Conservation (phyloP, 768 basidiomycete genomes). For the Glaciozyma martinii region DNA sequence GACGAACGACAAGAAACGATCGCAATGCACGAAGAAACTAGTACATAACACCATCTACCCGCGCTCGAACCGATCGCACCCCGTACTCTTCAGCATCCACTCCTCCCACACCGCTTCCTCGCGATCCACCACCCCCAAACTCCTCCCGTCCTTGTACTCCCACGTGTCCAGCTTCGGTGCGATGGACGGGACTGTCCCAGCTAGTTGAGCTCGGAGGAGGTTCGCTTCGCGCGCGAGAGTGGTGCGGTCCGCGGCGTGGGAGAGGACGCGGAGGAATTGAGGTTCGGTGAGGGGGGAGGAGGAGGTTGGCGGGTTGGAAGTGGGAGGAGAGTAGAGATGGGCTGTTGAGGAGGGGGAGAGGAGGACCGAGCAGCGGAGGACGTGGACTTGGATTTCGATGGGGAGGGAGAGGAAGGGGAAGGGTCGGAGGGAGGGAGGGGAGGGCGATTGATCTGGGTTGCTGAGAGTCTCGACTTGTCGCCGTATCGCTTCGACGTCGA, state of each 20-base stretch:
- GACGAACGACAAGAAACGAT: no score
- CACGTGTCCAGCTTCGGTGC: neutral
- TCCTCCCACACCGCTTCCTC: constrained; percentile 18
- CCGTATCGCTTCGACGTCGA: neutral
- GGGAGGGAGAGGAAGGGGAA: constrained; percentile 28
- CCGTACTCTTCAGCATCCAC: constrained; percentile 3
- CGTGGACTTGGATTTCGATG: constrained; percentile 25
- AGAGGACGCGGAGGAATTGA: constrained; percentile 18
- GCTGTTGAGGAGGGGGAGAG: constrained; percentile 8
- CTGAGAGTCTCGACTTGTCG: neutral
- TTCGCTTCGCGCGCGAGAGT: neutral
- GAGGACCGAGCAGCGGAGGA: constrained; percentile 21
- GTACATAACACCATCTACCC: neutral
- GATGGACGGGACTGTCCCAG: neutral
- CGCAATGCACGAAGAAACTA: no score
- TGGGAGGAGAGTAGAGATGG: constrained; percentile 6
- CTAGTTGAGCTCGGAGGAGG: neutral
- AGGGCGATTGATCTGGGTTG: neutral
- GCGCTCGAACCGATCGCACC: constrained; percentile 14
- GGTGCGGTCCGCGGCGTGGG: constrained; percentile 5
- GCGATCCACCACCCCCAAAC: neutral
- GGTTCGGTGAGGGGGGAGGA: constrained; percentile 6
- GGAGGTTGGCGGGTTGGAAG: accelerated
- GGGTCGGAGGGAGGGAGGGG: neutral
- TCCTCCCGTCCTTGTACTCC: neutral